Evolutionary conservation across 805 yeast species (phyloP).

Genomic region (Wickerhamiella allomyrinae): DNA sequence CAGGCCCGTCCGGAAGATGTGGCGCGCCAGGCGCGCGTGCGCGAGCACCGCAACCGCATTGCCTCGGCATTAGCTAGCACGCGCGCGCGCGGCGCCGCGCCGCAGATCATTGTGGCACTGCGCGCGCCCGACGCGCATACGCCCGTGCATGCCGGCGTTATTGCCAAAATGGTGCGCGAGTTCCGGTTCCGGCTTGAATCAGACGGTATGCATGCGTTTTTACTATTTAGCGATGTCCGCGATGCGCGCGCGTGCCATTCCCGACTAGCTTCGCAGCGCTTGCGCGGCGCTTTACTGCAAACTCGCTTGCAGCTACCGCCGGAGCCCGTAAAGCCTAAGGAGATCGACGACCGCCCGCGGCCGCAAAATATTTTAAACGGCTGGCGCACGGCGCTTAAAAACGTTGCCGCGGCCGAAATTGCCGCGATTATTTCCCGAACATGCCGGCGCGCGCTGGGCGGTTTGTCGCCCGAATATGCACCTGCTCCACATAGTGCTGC

Average conservation of each 20-base stretch:
- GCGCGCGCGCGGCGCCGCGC: not conserved
- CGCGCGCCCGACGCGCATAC: not conserved
- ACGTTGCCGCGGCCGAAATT: not conserved
- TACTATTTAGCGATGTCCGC: not conserved
- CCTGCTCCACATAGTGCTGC: not conserved
- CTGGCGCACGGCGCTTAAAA: not conserved
- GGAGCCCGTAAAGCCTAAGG: not conserved
- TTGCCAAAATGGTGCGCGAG: not conserved
- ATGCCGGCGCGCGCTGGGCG: not conserved
- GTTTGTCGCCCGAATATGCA: not conserved
- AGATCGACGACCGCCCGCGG: not conserved
- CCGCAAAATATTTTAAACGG: not conserved
- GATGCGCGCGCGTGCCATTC: not conserved
- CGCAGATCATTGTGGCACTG: not conserved
- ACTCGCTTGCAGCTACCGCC: not conserved
- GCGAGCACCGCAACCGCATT: not conserved
- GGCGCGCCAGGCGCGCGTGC: not conserved
- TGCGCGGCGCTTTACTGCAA: not conserved
- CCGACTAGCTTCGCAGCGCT: not conserved
- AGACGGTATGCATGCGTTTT: not conserved
- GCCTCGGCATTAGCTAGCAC: not conserved
- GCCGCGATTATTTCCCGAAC: not conserved
- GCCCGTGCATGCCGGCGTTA: not conserved
- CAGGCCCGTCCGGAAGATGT: not conserved
- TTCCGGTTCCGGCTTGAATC: not conserved